Evolutionary conservation across 306 rosid genomes (phyloP).

Genomic region (Oemleria cerasiformis): DNA sequence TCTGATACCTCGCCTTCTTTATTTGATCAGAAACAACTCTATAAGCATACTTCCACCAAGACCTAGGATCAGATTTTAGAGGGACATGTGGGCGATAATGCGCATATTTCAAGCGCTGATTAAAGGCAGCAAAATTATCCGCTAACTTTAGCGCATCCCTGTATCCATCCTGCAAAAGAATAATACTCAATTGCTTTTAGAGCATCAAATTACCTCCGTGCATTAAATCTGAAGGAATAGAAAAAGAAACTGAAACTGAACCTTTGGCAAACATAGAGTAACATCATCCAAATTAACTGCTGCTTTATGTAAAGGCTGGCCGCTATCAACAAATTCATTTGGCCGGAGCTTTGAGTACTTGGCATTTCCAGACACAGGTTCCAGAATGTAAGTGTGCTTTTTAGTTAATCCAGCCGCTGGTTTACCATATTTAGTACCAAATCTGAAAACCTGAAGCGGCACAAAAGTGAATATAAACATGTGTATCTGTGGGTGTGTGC

Average conservation of each 20-base stretch:
- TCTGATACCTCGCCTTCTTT: conserved; percentile 80
- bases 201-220: conserved; percentile 9
- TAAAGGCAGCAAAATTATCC: conserved; percentile 92
- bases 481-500: not conserved
- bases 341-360: conserved; percentile 67
- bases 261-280: conserved; percentile 89
- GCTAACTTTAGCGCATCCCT: conserved; percentile 72
- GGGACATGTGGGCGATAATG: conserved; percentile 80
- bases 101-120: conserved; percentile 87
- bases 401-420: conserved; percentile 51
- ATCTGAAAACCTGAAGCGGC: conserved; percentile 63
- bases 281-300: conserved; percentile 91
- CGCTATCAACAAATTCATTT: conserved; percentile 58
- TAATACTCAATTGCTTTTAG: conserved; percentile 16
- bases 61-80: conserved; percentile 66
- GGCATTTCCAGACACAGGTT: conserved; percentile 89
- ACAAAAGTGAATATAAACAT: not conserved
- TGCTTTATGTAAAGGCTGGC: conserved; percentile 82
- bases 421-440: conserved; percentile 84
- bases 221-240: conserved; percentile 15
- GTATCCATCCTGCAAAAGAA: conserved; percentile 77
- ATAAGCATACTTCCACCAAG: conserved; percentile 94
- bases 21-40: conserved; percentile 80
- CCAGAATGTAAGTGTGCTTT: conserved; percentile 68
- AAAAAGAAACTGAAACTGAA: conserved; percentile 27